Base-by-base conservation (phyloP, 768 basidiomycete genomes). In the Kwoniella heveanensis region DNA sequence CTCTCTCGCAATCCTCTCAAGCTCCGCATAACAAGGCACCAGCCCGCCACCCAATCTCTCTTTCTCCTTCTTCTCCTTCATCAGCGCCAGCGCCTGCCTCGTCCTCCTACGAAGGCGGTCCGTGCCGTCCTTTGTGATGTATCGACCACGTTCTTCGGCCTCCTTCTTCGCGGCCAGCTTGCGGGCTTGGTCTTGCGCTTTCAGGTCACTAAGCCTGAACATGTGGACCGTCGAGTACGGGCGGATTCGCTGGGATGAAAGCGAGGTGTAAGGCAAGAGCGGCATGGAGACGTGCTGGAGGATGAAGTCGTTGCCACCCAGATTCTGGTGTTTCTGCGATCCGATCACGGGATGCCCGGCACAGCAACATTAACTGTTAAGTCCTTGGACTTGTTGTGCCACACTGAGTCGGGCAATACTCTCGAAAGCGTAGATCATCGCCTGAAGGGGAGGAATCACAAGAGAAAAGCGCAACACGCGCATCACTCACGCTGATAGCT, bases 91-190 rank as follows among this genome's bases (percentile, higher is more conserved):
- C 15, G n/a, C 57, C 30, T 49, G 27, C 25, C 39, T 58, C 21
- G 57, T 47, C 25, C 57, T 29, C 32, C 57, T 29, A 9, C 57
- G 13, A 10, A 58, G n/a, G 12, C 49, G 48, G 15, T 46, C 24
- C 36, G 44, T 57, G 22, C 55, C 55, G 27, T 57, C 55, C 21
- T 47, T 47, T 19, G 44, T 47, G 17, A 26, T 27, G 24, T 48
- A 48, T 27, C 55, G 24, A 25, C 55, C 55, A 17, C 55, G 44
- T 37, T 47, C 29, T 57, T 57, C 56, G n/a, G 44, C 44, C 47
- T 48, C 57, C 21, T 21, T 27, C 36, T 58, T 58, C 29, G n/a
- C 19, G n/a, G 9, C 39, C 13, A 21, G 15, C 36, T 58, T 58
- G n/a, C 46, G 30, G n/a, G 48, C 21, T 1, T 49, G 17, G 15